Percentiles rank a stretch among this genome's conserved stretches.
phyloP scores from a whole-genome alignment of 768 basidiomycete species.

The Solioccasus polychromus region DNA sequence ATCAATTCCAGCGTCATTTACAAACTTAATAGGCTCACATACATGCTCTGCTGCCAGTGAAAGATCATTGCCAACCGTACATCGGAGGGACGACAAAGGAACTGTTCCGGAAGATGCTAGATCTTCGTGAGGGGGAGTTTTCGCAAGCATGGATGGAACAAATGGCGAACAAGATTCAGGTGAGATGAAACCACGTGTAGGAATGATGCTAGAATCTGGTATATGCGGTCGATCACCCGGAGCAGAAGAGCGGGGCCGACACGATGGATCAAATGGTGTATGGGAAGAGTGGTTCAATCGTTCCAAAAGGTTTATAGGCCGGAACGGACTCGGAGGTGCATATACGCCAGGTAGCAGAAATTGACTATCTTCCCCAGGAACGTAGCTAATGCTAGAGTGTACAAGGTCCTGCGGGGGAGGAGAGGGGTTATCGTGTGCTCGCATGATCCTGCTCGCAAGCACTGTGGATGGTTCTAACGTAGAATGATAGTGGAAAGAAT shows the following conservation, averaged over 20 bases:
- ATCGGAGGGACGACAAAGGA: conserved; percentile 8
- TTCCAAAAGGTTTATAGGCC: conserved; percentile 30
- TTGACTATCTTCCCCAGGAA: conserved; percentile 16
- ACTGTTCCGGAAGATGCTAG: conserved; percentile 1
- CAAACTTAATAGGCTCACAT: conserved; percentile 6
- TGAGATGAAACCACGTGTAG: conserved; percentile 35
- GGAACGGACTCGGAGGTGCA: conserved; percentile 31
- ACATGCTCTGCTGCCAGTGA: conserved; percentile 20
- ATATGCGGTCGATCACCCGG: conserved; percentile 2
- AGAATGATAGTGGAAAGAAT: conserved; percentile 7
- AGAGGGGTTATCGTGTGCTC: conserved; percentile 75
- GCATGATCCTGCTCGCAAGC: conserved; percentile 61
- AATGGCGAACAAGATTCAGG: conserved; percentile 42
- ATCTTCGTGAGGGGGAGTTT: background rate
- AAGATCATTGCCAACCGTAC: conserved; percentile 22
- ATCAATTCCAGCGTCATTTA: conserved; percentile 5
- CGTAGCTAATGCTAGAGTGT: conserved; percentile 13
- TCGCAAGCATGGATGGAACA: conserved; percentile 9
- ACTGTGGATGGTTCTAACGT: conserved; percentile 61
- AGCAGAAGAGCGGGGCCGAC: background rate
- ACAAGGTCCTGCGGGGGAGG: conserved; percentile 46
- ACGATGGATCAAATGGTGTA: conserved; percentile 2
- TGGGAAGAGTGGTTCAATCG: conserved; percentile 19
- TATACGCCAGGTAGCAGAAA: conserved; percentile 15
- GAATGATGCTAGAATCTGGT: conserved; percentile 5